Conservation (phyloP, 805 yeast genomes). For the Candida ipomoeae region DNA sequence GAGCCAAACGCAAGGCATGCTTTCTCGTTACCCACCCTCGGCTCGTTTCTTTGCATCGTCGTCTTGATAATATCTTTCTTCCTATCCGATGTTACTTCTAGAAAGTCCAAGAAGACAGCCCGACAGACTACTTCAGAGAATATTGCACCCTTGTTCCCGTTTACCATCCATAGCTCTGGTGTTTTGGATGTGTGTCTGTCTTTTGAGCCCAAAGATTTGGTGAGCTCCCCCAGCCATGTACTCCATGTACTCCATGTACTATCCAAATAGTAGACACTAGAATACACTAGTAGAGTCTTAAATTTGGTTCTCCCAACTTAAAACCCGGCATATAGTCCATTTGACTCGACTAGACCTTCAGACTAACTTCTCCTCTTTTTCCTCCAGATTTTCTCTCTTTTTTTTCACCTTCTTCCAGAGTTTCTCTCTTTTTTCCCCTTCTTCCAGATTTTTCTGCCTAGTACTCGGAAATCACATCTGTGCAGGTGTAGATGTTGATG, state of each 20-base stretch:
- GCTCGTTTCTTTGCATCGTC: background rate
- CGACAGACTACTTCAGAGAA: background rate
- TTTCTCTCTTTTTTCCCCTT: background rate
- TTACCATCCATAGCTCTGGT: conserved; percentile 4
- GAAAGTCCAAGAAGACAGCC: conserved; percentile 1
- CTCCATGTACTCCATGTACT: too few species aligned
- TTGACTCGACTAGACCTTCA: too few species aligned
- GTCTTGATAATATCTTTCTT: conserved; percentile 1
- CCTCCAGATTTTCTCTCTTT: background rate
- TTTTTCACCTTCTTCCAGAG: background rate
- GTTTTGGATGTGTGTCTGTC: background rate
- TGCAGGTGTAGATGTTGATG: conserved; percentile 54
- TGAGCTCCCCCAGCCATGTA: conserved; percentile 34
- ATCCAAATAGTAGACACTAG: too few species aligned
- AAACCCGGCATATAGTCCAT: too few species aligned
- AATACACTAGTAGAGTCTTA: too few species aligned
- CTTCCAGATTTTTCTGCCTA: background rate
- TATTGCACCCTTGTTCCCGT: conserved; percentile 12
- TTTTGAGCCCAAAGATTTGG: background rate
- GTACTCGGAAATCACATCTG: conserved; percentile 35
- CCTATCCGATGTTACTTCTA: background rate
- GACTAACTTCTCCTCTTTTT: too few species aligned
- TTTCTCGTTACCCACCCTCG: background rate
- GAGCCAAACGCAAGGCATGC: conserved; percentile 29
- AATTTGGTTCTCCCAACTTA: too few species aligned